Base-by-base conservation (phyloP, 495 filamentous ascomycete genomes). In the Xylaria castorea region DNA sequence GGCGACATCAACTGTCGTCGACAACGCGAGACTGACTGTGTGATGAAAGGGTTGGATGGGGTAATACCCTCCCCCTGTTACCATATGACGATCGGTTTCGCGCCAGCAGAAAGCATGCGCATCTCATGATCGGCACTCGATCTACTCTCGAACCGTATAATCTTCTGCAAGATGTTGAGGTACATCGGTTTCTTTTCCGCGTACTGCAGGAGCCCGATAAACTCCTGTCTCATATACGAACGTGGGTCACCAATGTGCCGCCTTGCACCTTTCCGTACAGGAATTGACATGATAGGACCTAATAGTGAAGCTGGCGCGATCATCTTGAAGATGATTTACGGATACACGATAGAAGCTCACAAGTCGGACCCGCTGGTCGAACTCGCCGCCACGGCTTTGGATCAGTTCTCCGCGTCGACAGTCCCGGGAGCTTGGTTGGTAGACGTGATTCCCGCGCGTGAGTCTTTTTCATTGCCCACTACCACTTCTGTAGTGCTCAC, bases 271-370 rank as follows among this genome's bases (percentile, higher is more conserved):
- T 51, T 51, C 20, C 48, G n/a, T 20, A 51, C 48, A 51, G n/a
- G 48, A 51, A 51, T 11, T 51, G n/a, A 51, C 48, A 22, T 25
- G 48, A 51, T 11, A 20, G 0, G 66, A 77, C 1, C 70, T 71
- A 7, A 80, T 84, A 71, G 77, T 83, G 80, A 64, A 64, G 76
- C 82, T 9, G 84, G 80, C 16, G 81, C 77, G 0, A 70, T 86
- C 14, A 84, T 87, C 16, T 71, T 88, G 1, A 83, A 84, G 32
- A 77, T 85, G n/a, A 74, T 76, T 5, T 88, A 88, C 64, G 85
- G 83, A 9, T 87, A 88, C 65, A 84, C 75, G 0, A 76, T 82
- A 30, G 82, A 86, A 34, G 74, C 79, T 1, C 72, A 80, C 42
- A 70, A 72, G 18, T 27, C n/a, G 0, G 86, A 88, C 61, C 81